Percentiles rank a stretch among this genome's conserved stretches.
Conservation (phyloP, 306 rosid genomes). For the Aeschynomene evenia region DNA sequence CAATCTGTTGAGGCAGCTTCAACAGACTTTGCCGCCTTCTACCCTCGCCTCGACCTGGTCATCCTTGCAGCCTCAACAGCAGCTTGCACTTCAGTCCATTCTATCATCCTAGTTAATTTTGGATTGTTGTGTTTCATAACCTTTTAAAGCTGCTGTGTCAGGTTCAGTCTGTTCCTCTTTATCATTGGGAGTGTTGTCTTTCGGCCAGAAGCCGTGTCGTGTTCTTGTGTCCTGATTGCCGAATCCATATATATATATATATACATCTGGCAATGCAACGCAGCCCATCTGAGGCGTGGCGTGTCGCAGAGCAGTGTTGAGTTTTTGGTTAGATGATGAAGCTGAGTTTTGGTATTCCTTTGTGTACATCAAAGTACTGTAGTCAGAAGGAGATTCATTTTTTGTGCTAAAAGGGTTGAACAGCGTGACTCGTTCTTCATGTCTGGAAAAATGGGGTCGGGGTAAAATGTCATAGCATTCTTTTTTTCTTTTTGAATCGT, state of each 20-base stretch:
- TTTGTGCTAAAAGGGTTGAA: conserved; percentile 23
- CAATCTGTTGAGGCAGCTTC: conserved; percentile 83
- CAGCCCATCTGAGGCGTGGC: conserved; percentile 24
- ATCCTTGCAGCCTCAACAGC: conserved; percentile 95
- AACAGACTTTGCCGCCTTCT: conserved; percentile 89
- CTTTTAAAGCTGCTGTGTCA: conserved; percentile 37
- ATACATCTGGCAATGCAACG: conserved; percentile 23
- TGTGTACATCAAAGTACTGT: conserved; percentile 30
- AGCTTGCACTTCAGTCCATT: conserved; percentile 86
- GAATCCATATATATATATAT: too few species aligned
- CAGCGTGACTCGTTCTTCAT: conserved; percentile 14
- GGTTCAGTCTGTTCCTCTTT: conserved; percentile 25
- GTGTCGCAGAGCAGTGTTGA: conserved; percentile 28
- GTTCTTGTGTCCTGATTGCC: conserved; percentile 31
- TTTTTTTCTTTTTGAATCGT: conserved; percentile 23
- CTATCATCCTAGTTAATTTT: conserved; percentile 61
- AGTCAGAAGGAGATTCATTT: not conserved
- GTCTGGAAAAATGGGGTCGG: conserved; percentile 35
- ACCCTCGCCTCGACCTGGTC: conserved; percentile 98
- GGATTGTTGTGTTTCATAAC: conserved; percentile 13
- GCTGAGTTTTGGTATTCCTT: conserved; percentile 41
- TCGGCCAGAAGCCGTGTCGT: conserved; percentile 37
- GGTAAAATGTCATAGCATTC: conserved; percentile 30
- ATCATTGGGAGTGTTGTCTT: conserved; percentile 23
- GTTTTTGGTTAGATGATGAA: conserved; percentile 27